Evolutionary conservation across 192 early-diverging fungal genomes (phyloP), one percentile per base, ranked within the genome.

Genomic region (Coemansia sp.): DNA sequence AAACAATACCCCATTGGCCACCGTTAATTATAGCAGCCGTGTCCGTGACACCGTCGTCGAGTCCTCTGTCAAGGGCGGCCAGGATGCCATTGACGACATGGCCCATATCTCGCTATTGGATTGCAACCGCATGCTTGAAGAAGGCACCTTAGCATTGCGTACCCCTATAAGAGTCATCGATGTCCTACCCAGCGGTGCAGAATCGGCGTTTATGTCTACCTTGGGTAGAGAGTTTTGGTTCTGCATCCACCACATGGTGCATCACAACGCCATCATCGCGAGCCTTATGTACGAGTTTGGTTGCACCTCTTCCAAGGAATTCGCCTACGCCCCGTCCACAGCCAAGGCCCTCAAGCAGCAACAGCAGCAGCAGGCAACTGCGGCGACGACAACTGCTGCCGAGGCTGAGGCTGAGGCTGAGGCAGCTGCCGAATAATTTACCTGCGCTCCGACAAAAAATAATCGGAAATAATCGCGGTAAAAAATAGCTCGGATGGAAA

Each of bases 211-310:
- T 33, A 15, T 53, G 55, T 78, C 77, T 2, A 66, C 71, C 0
- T 29, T 66, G 11, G 66, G 64, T 19, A 45, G 77, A 5, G 77
- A 78, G 35, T 71, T 78, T 10, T 78, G 77, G 77, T 78, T 78
- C 53, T 78, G 77, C 30, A 56, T 54, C 14, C 77, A 78, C 53
- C 77, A 78, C 44, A 68, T 68, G 63, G 58, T 78, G 27, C 77
- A 78, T 26, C 77, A 78, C 38, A 67, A 74, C 48, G 77, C 77
- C 6, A 46, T 78, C 36, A 72, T 78, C 28, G 62, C 70, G 8
- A 50, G 47, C 27, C 44, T 78, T 27, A 53, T 72, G 51, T 27
- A 55, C 22, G 76, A 78, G 36, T 42, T 64, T 28, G 76, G 61
- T 0, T 43, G 58, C 1, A 32, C 49, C 8, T 45, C 58, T 2